These are phyloP conservation scores for Suillus weaverae DNA, from an alignment of 768 basidiomycete genomes.

Conservation along the genomic window DNA sequence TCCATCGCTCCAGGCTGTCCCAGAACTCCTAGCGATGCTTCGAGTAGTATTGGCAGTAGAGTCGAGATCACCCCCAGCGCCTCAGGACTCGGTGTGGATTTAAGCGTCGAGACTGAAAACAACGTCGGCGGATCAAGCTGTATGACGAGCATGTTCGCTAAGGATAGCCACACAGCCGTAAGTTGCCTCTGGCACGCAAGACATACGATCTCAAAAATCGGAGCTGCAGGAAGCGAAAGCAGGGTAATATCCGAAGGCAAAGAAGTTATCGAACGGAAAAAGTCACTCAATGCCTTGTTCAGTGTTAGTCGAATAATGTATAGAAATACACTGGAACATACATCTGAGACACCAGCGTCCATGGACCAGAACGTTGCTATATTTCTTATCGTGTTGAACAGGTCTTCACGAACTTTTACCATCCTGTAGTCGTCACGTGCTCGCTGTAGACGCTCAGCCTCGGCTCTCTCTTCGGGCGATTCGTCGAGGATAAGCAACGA, in stretches of 20 bases:
- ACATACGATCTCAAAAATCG: conserved; percentile 78
- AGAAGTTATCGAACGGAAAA: conserved; percentile 84
- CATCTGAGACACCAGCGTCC: conserved; percentile 76
- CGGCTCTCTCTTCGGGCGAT: conserved; percentile 50
- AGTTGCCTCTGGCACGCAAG: conserved; percentile 68
- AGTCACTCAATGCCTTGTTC: conserved; percentile 70
- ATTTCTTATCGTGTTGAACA: conserved; percentile 59
- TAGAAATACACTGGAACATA: conserved; percentile 40
- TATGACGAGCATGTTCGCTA: conserved; percentile 76
- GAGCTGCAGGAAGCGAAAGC: conserved; percentile 77
- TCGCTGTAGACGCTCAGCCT: conserved; percentile 53
- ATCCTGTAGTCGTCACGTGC: conserved; percentile 67
- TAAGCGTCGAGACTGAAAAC: conserved; percentile 41
- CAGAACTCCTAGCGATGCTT: conserved; percentile 54
- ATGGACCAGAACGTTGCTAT: conserved; percentile 75
- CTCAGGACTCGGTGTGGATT: conserved; percentile 52
- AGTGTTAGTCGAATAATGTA: conserved; percentile 3
- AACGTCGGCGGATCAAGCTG: conserved; percentile 76
- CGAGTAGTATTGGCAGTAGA: conserved; percentile 57
- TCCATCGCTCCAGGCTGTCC: conserved; percentile 66
- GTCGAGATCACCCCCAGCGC: conserved; percentile 56
- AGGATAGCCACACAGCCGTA: conserved; percentile 81
- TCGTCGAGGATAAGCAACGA: conserved; percentile 59
- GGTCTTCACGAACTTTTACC: conserved; percentile 60
- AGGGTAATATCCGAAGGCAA: conserved; percentile 76